These are phyloP conservation scores for Fusarium pininemorale DNA, from an alignment of 2,329 filamentous ascomycete species.

Conservation along the genomic window DNA sequence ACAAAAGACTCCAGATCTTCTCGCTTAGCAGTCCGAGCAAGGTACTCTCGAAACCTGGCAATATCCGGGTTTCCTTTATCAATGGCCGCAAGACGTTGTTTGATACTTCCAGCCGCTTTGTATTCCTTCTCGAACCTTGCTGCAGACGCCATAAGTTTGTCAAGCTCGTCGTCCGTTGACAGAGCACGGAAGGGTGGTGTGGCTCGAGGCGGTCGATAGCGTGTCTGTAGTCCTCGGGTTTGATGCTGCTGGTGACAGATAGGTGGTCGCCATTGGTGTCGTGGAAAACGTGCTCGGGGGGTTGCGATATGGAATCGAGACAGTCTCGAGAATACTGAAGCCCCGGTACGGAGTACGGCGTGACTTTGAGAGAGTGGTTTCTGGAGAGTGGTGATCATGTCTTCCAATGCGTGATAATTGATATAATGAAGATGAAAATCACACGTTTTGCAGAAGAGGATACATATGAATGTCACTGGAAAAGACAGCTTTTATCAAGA, in stretches of 20 bases:
- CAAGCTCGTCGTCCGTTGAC: not conserved
- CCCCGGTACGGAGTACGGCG: not conserved
- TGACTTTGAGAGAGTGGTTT: not conserved
- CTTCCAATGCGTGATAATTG: not conserved
- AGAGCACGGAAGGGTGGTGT: not conserved
- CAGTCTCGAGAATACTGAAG: not conserved
- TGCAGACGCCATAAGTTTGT: not conserved
- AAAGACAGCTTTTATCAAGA: not conserved
- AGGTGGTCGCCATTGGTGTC: not conserved
- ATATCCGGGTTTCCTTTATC: not conserved
- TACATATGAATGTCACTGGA: not conserved
- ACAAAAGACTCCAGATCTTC: not conserved
- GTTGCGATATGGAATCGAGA: not conserved
- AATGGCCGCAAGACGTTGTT: not conserved
- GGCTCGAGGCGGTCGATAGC: not conserved
- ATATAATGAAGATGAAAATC: not conserved
- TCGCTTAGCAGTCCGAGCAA: not conserved
- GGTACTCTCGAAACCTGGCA: not conserved
- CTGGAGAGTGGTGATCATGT: not conserved
- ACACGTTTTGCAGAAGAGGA: not conserved
- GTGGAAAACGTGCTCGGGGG: not conserved
- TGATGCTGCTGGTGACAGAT: not conserved
- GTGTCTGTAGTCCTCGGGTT: not conserved
- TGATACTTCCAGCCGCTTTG: not conserved
- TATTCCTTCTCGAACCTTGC: not conserved